phyloP scores from a whole-genome alignment of 371 early-diverging fungal genomes.

The Rhizomucor miehei region DNA sequence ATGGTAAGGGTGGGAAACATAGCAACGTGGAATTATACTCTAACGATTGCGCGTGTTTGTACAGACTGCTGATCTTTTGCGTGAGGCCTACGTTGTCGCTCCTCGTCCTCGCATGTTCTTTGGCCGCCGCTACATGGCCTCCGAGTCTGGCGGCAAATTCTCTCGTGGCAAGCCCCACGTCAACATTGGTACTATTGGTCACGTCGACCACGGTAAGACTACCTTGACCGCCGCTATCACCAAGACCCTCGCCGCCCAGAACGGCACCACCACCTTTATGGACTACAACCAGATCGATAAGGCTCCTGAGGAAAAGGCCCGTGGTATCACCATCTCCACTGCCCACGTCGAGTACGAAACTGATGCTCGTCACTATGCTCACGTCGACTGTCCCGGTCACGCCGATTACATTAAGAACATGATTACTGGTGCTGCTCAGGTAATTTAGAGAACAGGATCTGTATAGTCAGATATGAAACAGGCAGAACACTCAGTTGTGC shows the following conservation, averaged over 20 bases:
- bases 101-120: constrained; percentile 44
- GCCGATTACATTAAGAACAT: constrained; percentile 99
- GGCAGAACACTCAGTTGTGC: neutral
- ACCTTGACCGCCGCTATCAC: constrained; percentile 99
- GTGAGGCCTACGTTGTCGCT: constrained; percentile 33
- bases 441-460: constrained; percentile 25
- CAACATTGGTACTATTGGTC: constrained; percentile 99
- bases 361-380: constrained; percentile 87
- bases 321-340: constrained; percentile 96
- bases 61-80: constrained; percentile 43
- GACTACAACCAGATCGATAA: constrained; percentile 97
- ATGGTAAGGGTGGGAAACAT: constrained; percentile 23
- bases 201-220: constrained; percentile 99
- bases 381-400: constrained; percentile 99
- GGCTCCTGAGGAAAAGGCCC: constrained; percentile 96
- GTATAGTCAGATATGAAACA: no score
- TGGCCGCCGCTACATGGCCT: constrained; percentile 45
- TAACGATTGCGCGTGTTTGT: neutral
- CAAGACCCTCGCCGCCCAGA: constrained; percentile 78
- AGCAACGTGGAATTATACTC: no score
- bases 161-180: constrained; percentile 93
- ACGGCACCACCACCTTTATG: constrained; percentile 84
- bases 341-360: constrained; percentile 98
- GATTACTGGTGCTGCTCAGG: constrained; percentile 99
- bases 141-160: constrained; percentile 57